Evolutionary conservation across 2,329 filamentous ascomycete species (phyloP).

Genomic region (Nemania sp.): DNA sequence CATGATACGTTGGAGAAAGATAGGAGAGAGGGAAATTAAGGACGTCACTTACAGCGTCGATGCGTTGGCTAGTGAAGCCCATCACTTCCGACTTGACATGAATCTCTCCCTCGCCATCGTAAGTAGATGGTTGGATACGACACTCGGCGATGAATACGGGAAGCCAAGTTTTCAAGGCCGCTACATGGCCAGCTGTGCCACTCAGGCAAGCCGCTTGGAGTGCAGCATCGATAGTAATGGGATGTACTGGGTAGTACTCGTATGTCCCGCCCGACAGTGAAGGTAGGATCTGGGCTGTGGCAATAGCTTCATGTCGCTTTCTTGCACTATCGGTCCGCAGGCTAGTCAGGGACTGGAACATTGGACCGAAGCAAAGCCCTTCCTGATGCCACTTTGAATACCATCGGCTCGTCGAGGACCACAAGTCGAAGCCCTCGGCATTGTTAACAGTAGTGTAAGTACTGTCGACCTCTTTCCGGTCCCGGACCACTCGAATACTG

Average conservation of each 20-base stretch:
- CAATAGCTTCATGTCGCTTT: neutral
- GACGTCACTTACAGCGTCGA: neutral
- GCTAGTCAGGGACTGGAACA: constrained; percentile 31
- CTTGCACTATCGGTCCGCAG: constrained; percentile 14
- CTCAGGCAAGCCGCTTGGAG: constrained; percentile 18
- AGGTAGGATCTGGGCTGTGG: neutral
- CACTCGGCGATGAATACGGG: constrained; percentile 17
- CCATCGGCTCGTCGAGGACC: constrained; percentile 25
- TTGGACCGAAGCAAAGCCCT: constrained; percentile 27
- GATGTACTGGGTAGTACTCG: constrained; percentile 18
- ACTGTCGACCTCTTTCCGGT: too few relatives aligned
- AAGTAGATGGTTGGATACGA: neutral
- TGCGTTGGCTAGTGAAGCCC: neutral
- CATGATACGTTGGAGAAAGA: too few relatives aligned
- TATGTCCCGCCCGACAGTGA: too few relatives aligned
- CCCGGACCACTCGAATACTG: constrained; percentile 20
- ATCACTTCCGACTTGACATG: neutral
- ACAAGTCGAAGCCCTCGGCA: constrained; percentile 3
- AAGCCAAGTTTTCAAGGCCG: neutral
- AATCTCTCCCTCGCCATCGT: neutral
- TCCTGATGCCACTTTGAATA: constrained; percentile 31
- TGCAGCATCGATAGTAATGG: constrained; percentile 22
- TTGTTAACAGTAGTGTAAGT: neutral
- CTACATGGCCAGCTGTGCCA: neutral
- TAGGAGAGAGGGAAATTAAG: too few relatives aligned